These are phyloP conservation scores for Yamadazyma diospyri DNA, from an alignment of 1,139 yeast species.

Conservation along the genomic window DNA sequence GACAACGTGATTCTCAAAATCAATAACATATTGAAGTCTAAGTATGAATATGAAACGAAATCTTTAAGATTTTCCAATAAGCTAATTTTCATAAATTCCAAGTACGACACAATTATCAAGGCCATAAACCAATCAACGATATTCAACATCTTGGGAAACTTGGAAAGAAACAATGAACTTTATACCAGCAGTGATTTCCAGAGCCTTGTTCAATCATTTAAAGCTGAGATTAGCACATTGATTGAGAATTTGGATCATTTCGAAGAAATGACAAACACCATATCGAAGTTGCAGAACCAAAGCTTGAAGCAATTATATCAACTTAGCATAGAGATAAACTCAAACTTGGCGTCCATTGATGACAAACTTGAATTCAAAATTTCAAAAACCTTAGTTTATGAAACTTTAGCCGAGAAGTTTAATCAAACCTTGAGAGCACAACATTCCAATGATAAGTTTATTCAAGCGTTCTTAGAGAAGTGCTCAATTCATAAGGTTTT, in stretches of 20 bases:
- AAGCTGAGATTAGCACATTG: conserved; percentile 6
- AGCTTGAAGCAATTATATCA: conserved; percentile 17
- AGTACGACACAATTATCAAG: conserved; percentile 8
- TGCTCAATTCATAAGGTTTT: conserved; percentile 11
- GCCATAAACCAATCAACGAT: conserved; percentile 5
- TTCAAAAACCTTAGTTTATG: conserved; percentile 8
- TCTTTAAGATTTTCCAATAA: conserved; percentile 28
- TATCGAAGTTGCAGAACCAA: conserved; percentile 18
- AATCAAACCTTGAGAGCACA: conserved; percentile 9
- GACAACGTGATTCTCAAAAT: conserved; percentile 22
- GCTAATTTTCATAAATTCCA: conserved; percentile 16
- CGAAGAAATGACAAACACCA: conserved; percentile 9
- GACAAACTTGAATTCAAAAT: conserved; percentile 8
- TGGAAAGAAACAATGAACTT: conserved; percentile 6
- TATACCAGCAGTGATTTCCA: conserved; percentile 8
- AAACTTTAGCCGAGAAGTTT: conserved; percentile 9
- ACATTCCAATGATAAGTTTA: conserved; percentile 4
- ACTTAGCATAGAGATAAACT: conserved; percentile 6
- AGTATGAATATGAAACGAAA: conserved; percentile 30
- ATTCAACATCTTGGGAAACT: conserved; percentile 8
- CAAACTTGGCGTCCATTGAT: conserved; percentile 9
- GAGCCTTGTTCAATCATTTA: conserved; percentile 9
- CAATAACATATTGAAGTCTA: conserved; percentile 21
- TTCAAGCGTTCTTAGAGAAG: conserved; percentile 9
- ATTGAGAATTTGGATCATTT: conserved; percentile 7